phyloP scores from a whole-genome alignment of 331 rosid genomes.

The Rosa hybrid region DNA sequence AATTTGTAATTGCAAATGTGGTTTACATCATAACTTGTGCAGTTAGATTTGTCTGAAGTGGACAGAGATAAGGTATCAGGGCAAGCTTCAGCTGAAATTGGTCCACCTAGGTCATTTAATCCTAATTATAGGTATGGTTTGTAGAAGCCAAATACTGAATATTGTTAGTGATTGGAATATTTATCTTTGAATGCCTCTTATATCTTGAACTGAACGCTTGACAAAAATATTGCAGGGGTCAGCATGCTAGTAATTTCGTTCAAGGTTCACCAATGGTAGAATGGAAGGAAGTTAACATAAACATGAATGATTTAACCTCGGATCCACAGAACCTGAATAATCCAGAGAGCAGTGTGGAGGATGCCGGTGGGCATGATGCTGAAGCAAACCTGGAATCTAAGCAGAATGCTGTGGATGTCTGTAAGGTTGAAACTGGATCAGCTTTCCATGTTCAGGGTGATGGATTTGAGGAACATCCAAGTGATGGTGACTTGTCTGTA shows the following conservation, averaged over 20 bases:
- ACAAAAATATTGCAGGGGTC: conserved; percentile 47
- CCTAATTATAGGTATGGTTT: conserved; percentile 51
- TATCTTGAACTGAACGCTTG: conserved; percentile 30
- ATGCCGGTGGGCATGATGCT: conserved; percentile 20
- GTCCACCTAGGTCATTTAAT: conserved; percentile 33
- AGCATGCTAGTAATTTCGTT: conserved; percentile 36
- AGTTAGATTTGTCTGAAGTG: conserved; percentile 74
- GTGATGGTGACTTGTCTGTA: conserved; percentile 32
- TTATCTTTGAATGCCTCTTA: conserved; percentile 8
- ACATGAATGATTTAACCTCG: conserved; percentile 32
- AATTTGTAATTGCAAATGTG: conserved; percentile 1
- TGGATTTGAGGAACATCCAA: conserved; percentile 29
- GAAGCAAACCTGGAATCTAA: conserved; percentile 39
- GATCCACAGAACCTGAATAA: conserved; percentile 35
- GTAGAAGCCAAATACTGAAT: conserved; percentile 6
- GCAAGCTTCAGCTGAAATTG: conserved; percentile 66
- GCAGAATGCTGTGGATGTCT: conserved; percentile 32
- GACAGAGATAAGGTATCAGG: conserved; percentile 87
- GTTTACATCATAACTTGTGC: conserved; percentile 34
- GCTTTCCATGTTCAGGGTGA: conserved; percentile 23
- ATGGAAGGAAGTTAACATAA: conserved; percentile 43
- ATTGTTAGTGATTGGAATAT: not conserved
- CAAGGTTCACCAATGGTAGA: conserved; percentile 28
- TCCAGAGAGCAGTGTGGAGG: conserved; percentile 28
- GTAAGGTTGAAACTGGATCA: conserved; percentile 34